Evolutionary conservation across 1,284 basidiomycete species (phyloP).

Genomic region (Trametes polyzona): DNA sequence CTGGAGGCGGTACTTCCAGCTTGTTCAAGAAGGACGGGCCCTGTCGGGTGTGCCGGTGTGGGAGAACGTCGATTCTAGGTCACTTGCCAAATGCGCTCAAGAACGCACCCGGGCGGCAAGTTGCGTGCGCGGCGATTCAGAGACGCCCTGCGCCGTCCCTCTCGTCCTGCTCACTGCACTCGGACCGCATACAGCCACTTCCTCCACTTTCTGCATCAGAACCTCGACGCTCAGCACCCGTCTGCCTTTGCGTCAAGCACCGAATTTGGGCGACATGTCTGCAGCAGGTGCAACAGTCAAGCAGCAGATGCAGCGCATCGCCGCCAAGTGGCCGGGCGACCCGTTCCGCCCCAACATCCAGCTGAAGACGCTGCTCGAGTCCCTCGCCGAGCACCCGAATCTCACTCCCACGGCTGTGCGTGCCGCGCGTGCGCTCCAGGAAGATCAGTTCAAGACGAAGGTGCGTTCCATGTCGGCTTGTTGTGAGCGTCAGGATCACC

Average conservation of each 20-base stretch:
- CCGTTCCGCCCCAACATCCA: slow-evolving; percentile 77
- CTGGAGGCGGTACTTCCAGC: background rate
- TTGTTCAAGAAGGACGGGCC: background rate
- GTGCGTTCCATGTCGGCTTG: slow-evolving; percentile 39
- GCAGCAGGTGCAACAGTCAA: slow-evolving; percentile 39
- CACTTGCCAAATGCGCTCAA: slow-evolving; percentile 10
- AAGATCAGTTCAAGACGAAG: slow-evolving; percentile 59
- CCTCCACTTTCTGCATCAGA: no score
- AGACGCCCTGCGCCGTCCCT: background rate
- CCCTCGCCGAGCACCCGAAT: slow-evolving; percentile 67
- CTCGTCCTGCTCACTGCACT: background rate
- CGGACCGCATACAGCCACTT: slow-evolving; percentile 1
- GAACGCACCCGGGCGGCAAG: background rate
- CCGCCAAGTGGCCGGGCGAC: slow-evolving; percentile 63
- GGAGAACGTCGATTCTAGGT: background rate
- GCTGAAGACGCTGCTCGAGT: slow-evolving; percentile 63
- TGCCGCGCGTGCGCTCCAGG: slow-evolving; percentile 55
- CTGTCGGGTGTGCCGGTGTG: background rate
- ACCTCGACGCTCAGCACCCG: background rate
- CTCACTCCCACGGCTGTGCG: slow-evolving; percentile 62
- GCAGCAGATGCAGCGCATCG: slow-evolving; percentile 55
- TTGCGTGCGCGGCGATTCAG: background rate
- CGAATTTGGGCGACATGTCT: slow-evolving; percentile 31
- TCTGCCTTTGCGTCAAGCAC: no score
- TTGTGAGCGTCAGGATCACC: background rate